A percentile compares a stretch with the other conserved stretches of the same genome.
Conservation (phyloP, 352 stramenopile genomes). For the Peronospora destructor region DNA sequence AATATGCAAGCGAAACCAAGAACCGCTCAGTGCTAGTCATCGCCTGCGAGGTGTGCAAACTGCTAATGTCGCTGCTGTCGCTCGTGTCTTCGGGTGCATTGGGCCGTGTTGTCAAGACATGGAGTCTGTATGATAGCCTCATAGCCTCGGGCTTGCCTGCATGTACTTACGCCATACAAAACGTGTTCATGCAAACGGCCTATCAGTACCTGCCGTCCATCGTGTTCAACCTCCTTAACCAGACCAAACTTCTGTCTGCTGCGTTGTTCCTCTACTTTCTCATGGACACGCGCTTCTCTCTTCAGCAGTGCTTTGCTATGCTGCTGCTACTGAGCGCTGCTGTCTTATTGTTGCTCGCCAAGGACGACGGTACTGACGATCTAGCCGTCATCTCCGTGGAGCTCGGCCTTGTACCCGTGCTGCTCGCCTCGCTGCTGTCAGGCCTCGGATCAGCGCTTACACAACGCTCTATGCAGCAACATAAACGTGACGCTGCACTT, state of each 20-base stretch:
- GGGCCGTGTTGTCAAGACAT: constrained; percentile 37
- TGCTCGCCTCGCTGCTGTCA: constrained; percentile 68
- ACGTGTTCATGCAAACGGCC: constrained; percentile 76
- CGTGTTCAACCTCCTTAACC: constrained; percentile 84
- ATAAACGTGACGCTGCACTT: constrained; percentile 60
- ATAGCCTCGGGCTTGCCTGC: constrained; percentile 64
- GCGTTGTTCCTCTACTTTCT: constrained; percentile 77
- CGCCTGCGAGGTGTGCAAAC: constrained; percentile 64
- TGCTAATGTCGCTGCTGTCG: constrained; percentile 46
- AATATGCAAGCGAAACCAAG: constrained; percentile 50
- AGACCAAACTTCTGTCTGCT: constrained; percentile 82
- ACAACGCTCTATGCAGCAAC: constrained; percentile 71
- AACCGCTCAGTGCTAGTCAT: constrained; percentile 69
- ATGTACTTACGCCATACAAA: constrained; percentile 83
- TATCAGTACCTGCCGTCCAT: constrained; percentile 80
- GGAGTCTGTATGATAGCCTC: constrained; percentile 51
- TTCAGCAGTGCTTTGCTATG: constrained; percentile 70
- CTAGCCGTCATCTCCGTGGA: constrained; percentile 37
- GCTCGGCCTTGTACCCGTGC: constrained; percentile 56
- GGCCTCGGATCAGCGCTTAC: constrained; percentile 69
- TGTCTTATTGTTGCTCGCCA: constrained; percentile 60
- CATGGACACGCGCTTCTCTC: constrained; percentile 53
- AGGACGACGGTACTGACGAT: constrained; percentile 26
- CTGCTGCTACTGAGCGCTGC: constrained; percentile 58
- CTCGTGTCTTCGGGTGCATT: constrained; percentile 36